These are phyloP conservation scores for Stephania yunnanensis DNA, from an alignment of 164 flowering plant species.

Conservation along the genomic window DNA sequence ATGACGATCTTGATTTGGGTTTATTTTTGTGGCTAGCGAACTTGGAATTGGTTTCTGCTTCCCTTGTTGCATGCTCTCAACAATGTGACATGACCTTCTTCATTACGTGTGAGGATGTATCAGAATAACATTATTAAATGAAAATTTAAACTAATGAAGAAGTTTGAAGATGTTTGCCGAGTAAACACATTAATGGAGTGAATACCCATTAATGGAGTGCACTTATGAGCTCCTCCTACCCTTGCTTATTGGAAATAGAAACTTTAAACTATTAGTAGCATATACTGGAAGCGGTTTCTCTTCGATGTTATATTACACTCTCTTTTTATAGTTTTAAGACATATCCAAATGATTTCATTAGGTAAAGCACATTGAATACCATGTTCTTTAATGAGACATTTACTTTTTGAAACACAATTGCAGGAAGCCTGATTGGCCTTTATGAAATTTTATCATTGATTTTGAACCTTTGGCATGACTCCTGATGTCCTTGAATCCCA, in stretches of 20 bases:
- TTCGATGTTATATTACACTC: neutral
- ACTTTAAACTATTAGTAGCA: neutral
- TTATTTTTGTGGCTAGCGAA: too few relatives aligned
- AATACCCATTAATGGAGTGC: neutral
- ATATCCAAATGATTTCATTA: neutral
- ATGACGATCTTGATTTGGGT: too few relatives aligned
- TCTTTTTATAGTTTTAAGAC: neutral
- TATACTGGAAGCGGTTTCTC: neutral
- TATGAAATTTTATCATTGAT: too few relatives aligned
- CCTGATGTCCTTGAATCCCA: neutral
- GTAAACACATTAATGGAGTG: neutral
- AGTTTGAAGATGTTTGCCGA: neutral
- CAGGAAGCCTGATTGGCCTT: too few relatives aligned
- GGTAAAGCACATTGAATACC: neutral
- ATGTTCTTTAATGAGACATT: too few relatives aligned
- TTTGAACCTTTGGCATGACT: neutral
- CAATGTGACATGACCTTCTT: too few relatives aligned
- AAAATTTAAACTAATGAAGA: too few relatives aligned
- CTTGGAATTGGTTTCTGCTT: too few relatives aligned
- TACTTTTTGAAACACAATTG: too few relatives aligned
- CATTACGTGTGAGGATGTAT: too few relatives aligned
- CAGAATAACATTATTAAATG: too few relatives aligned
- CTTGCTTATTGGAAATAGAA: neutral
- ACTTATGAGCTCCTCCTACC: neutral
- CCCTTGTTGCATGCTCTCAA: too few relatives aligned